Evolutionary conservation across 306 rosid genomes (phyloP).

Genomic region (Acacia confusa): DNA sequence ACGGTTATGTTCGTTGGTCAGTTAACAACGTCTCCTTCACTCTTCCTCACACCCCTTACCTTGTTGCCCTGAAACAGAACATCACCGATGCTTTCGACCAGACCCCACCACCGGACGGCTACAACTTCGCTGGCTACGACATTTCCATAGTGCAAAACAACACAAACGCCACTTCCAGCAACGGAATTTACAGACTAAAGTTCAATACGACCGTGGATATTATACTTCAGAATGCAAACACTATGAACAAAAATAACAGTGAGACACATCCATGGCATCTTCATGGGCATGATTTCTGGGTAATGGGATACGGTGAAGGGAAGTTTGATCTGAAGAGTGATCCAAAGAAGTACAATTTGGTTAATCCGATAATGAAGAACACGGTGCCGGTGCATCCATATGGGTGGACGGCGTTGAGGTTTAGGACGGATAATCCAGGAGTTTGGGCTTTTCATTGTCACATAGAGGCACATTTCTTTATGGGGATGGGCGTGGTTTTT

Average conservation of each 20-base stretch:
- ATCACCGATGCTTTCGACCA: conserved; percentile 47
- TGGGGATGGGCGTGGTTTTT: conserved; percentile 93
- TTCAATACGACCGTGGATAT: conserved; percentile 54
- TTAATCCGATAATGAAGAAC: conserved; percentile 80
- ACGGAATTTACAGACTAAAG: conserved; percentile 42
- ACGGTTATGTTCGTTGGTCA: conserved; percentile 47
- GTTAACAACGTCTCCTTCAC: conserved; percentile 74
- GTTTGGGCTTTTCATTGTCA: conserved; percentile 95
- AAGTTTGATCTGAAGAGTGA: conserved; percentile 51
- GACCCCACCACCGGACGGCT: conserved; percentile 58
- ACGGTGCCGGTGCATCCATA: conserved; percentile 69
- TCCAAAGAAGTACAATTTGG: conserved; percentile 61
- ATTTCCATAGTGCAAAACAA: conserved; percentile 36
- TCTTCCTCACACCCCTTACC: conserved; percentile 79
- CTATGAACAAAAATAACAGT: conserved; percentile 36
- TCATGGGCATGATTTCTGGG: conserved; percentile 65
- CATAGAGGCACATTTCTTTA: conserved; percentile 75
- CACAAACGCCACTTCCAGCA: conserved; percentile 55
- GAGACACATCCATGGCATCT: conserved; percentile 72
- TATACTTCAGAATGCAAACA: conserved; percentile 56
- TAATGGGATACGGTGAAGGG: conserved; percentile 51
- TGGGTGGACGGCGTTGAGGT: conserved; percentile 93
- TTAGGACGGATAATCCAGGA: conserved; percentile 74
- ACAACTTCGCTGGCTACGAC: conserved; percentile 55
- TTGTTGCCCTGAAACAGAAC: conserved; percentile 59